Evolutionary conservation across 2,329 filamentous ascomycete genomes (phyloP), one percentile per base, ranked within the genome.

Genomic region (Exophiala calicioides): DNA sequence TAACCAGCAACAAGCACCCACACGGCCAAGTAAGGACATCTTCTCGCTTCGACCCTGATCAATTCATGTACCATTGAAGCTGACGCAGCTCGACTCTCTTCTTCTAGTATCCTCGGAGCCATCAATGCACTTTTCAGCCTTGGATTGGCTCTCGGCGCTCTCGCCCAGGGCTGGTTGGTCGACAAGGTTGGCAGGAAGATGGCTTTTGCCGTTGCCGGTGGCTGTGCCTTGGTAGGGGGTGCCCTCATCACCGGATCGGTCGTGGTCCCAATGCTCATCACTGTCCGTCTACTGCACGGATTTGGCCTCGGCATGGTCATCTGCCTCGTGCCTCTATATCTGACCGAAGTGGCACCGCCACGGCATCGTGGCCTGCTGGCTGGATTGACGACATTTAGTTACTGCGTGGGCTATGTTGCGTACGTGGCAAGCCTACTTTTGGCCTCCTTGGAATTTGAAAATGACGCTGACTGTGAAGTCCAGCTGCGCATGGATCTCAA

Each of bases 301-400:
- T 3, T 67, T 72, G 71, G 70, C 2, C 67, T 73, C 0, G 71
- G 71, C 2, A 68, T 68, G 54, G 55, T 73, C 3, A 69, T 73
- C 43, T 64, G 66, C 8, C 72, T 70, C 0, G 47, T 73, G 21
- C 69, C 70, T 1, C 62, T 68, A 0, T 74, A 73, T 47, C 61
- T 74, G 3, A 62, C 69, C 3, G 71, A 74, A 46, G 59, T 69
- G 1, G 65, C 71, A 0, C 71, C 72, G 0, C 66, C 67, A 0
- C 65, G 68, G 4, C 59, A 71, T 1, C 61, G 69, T 15, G 72
- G 71, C 16, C 64, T 68, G n/a, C 31, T 51, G 5, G 31, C 48
- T 2, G 48, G 48, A 7, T 30, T 42, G 21, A 47, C 43, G 7
- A 26, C 26, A 5, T 15, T 51, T 12, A 20, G 19, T 13, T 42